Evolutionary conservation across 176 grass and related monocot species (phyloP).

Genomic region (Avena insularis): DNA sequence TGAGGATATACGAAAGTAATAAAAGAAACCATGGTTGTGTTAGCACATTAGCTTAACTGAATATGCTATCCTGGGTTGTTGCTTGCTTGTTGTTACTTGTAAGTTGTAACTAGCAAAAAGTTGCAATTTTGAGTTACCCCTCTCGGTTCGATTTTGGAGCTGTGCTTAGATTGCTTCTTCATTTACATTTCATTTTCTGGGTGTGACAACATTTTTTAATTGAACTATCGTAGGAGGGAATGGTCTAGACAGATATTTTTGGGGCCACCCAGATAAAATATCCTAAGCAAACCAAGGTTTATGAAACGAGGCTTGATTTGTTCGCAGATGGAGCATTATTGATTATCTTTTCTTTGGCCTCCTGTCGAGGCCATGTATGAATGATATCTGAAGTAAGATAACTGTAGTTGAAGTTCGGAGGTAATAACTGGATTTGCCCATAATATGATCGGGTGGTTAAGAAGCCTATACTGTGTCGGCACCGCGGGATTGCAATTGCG

Average conservation of each 20-base stretch:
- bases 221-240: background rate
- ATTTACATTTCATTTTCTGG: background rate
- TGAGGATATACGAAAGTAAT: background rate
- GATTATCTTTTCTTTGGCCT: background rate
- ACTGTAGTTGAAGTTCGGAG: background rate
- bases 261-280: background rate
- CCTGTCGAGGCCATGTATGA: background rate
- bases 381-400: background rate
- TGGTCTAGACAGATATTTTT: background rate
- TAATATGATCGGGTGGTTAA: background rate
- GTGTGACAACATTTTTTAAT: background rate
- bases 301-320: background rate
- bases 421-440: background rate
- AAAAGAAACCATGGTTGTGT: background rate
- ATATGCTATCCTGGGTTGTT: constrained; percentile 7
- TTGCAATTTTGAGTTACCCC: background rate
- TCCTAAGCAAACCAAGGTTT: background rate
- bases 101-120: background rate
- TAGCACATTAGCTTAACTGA: background rate
- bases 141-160: constrained; percentile 21
- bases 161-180: background rate
- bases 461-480: background rate
- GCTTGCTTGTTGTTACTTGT: constrained; percentile 14
- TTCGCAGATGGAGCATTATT: background rate
- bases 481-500: background rate